phyloP scores from a whole-genome alignment of 495 filamentous ascomycete species.

The Aspergillus saccharolyticus region DNA sequence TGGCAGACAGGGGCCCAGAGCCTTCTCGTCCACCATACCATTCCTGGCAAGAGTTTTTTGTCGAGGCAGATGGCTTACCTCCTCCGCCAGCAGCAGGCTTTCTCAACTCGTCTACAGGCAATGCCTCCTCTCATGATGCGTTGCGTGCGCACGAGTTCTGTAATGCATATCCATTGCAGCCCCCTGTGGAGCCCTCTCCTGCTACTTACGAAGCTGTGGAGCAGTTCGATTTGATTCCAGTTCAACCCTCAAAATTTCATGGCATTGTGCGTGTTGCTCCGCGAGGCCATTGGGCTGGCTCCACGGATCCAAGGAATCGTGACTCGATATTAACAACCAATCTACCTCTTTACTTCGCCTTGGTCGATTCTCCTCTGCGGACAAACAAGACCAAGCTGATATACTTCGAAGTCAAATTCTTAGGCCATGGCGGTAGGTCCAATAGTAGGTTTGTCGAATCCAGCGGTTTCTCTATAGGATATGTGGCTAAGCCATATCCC shows the following conservation, averaged over 20 bases:
- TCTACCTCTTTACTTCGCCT: conserved; percentile 71
- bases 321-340: conserved; percentile 55
- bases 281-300: conserved; percentile 42
- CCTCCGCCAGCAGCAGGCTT: conserved; percentile 72
- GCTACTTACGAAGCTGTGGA: conserved; percentile 38
- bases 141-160: conserved; percentile 72
- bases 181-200: conserved; percentile 45
- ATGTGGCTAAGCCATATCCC: conserved; percentile 76
- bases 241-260: conserved; percentile 43
- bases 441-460: conserved; percentile 36
- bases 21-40: conserved; percentile 55
- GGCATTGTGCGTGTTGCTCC: conserved; percentile 33
- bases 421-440: conserved; percentile 34
- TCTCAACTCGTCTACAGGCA: conserved; percentile 63
- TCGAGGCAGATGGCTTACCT: conserved; percentile 74
- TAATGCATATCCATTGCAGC: conserved; percentile 53
- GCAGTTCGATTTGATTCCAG: conserved; percentile 39
- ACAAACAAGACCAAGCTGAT: conserved; percentile 54
- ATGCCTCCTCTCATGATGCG: conserved; percentile 65
- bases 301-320: conserved; percentile 32
- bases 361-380: conserved; percentile 59
- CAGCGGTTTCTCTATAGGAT: conserved; percentile 71
- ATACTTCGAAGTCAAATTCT: conserved; percentile 74
- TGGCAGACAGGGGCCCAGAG: conserved; percentile 15
- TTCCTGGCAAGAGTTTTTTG: conserved; percentile 74